Percentiles rank a stretch among this genome's conserved stretches.
These are phyloP conservation scores for Coccomyxa subellipsoidea DNA, from an alignment of 163 green algal species.

Conservation along the genomic window DNA sequence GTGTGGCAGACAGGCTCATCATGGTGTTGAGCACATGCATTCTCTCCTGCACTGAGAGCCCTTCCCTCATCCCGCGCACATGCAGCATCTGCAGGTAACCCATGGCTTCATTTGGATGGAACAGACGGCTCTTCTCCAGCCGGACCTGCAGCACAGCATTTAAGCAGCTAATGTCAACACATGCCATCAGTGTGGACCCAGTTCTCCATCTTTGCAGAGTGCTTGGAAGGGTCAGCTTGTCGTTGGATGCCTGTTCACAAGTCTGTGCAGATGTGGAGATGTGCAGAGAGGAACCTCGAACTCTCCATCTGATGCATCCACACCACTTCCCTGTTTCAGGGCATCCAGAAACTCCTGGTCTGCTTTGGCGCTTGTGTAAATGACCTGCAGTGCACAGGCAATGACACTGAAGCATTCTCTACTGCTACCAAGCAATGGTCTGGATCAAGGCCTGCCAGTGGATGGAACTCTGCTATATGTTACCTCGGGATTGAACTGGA, in stretches of 20 bases:
- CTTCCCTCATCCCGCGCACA: constrained; percentile 24
- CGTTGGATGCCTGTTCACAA: neutral
- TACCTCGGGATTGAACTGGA: constrained; percentile 47
- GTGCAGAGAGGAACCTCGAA: neutral
- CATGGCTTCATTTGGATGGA: constrained; percentile 19
- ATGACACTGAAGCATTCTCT: no score
- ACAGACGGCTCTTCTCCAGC: constrained; percentile 44
- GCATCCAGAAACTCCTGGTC: constrained; percentile 31
- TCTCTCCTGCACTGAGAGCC: constrained; percentile 20
- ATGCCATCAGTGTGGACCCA: neutral
- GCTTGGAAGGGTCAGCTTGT: neutral
- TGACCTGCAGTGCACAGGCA: constrained; percentile 16
- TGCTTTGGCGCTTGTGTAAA: constrained; percentile 53
- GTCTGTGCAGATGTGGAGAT: no score
- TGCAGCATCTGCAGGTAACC: constrained; percentile 16
- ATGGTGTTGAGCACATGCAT: constrained; percentile 40
- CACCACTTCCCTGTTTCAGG: constrained; percentile 12
- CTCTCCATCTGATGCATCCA: neutral
- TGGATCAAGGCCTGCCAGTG: no score
- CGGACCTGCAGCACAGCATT: constrained; percentile 16
- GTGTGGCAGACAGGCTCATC: constrained; percentile 26
- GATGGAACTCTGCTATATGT: constrained; percentile 23
- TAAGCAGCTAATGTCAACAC: neutral
- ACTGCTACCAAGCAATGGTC: no score
- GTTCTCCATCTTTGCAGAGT: neutral